Evolutionary conservation across 2,329 filamentous ascomycete species (phyloP), one percentile per base, ranked within the genome.

Genomic region (Epicoccum sorghinum): DNA sequence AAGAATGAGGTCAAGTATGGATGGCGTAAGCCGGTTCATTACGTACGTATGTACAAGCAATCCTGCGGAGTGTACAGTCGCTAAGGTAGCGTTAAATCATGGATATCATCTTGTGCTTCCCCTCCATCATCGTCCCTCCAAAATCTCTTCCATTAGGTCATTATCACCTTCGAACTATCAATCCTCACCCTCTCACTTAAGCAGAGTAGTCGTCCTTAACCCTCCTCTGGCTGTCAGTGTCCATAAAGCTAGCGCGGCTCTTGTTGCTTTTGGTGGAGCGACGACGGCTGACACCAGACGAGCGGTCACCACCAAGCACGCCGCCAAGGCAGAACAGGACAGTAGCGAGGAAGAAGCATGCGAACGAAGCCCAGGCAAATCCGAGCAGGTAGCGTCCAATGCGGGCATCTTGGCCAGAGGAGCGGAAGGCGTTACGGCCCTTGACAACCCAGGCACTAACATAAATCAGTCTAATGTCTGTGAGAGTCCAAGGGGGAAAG

Each of bases 321-420:
- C 84, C 83, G 47, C 86, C 86, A 29, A 86, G 49, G 73, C 83
- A 89, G 78, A 92, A 90, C 53, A 91, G 77, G 27, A 90, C 62
- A 4, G 83, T 84, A 13, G 88, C 83, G 60, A 93, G 72, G 61
- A 91, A 77, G 65, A 90, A 83, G 48, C 83, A 82, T 8, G 83
- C 84, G 75, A 86, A 86, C 1, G 89, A 83, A 13, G 82, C 86
- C 90, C 90, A 95, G 59, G 86, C 86, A 77, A 92, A 93, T 39
- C 84, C 90, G 68, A 91, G 90, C 18, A 86, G 88, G 67, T 88
- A 89, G 29, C 67, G 69, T 47, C 90, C 90, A 33, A 95, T 72
- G 9, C 71, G 73, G 27, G 90, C 88, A 14, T 72, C 68, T 49
- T 85, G 83, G 56, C 81, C 82, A 50, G 76, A 80, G 32, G 68